Percentiles rank a stretch among this genome's conserved stretches.
phyloP scores from a whole-genome alignment of 2,329 filamentous ascomycete species.

The Septoria linicola region DNA sequence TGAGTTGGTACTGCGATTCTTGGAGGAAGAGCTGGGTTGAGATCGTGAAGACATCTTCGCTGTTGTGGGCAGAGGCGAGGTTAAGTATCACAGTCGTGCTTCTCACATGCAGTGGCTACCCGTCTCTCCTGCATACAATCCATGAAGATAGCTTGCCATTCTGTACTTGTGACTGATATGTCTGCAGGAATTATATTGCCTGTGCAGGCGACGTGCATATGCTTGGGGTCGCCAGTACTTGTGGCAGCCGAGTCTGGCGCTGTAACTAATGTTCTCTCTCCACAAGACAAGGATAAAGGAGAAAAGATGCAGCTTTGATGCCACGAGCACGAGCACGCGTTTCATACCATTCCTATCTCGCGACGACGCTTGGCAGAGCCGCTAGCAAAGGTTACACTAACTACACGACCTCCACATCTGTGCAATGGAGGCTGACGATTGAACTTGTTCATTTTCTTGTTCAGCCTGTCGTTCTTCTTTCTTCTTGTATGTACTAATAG shows the following conservation, averaged over 20 bases:
- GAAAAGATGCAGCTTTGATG: neutral
- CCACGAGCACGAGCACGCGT: too few relatives aligned
- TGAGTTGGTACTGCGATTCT: neutral
- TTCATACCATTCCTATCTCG: too few relatives aligned
- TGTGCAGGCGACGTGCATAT: neutral
- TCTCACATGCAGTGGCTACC: neutral
- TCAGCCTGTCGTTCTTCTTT: too few relatives aligned
- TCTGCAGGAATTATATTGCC: neutral
- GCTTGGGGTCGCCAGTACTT: neutral
- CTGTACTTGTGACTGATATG: constrained; percentile 6
- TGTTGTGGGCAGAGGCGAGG: too few relatives aligned
- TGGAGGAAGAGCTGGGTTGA: neutral
- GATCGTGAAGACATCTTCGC: too few relatives aligned
- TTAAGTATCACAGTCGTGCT: too few relatives aligned
- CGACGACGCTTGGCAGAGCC: too few relatives aligned
- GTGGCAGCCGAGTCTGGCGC: neutral
- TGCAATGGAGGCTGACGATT: too few relatives aligned
- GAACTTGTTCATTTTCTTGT: too few relatives aligned
- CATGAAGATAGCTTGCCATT: constrained; percentile 5
- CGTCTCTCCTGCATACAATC: constrained; percentile 4
- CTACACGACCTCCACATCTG: too few relatives aligned
- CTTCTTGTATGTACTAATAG: too few relatives aligned
- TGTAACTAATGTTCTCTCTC: neutral
- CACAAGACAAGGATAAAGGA: neutral
- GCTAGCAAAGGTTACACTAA: too few relatives aligned